A percentile compares a stretch with the other conserved stretches of the same genome.
Evolutionary conservation across 805 yeast species (phyloP).

Genomic region (Spencermartinsiella europaea): DNA sequence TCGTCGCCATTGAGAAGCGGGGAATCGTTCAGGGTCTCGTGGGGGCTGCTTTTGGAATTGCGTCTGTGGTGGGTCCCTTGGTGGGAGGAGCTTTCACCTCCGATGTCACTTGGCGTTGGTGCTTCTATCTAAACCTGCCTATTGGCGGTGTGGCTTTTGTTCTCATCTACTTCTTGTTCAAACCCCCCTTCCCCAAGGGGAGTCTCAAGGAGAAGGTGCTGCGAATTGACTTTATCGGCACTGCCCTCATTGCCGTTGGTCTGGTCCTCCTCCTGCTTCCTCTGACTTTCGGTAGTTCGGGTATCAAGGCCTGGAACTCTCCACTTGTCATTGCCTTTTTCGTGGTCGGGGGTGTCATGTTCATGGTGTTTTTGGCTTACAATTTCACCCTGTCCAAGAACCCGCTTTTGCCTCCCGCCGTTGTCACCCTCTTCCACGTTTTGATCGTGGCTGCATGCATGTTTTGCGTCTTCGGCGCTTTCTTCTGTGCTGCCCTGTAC

Average conservation of each 20-base stretch:
- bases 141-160: constrained; percentile 31
- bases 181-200: constrained; percentile 39
- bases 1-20: constrained; percentile 68
- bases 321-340: constrained; percentile 44
- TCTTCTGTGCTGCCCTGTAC: constrained; percentile 41
- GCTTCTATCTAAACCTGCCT: constrained; percentile 48
- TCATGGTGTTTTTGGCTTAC: constrained; percentile 35
- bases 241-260: constrained; percentile 28
- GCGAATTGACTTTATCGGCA: constrained; percentile 51
- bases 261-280: constrained; percentile 47
- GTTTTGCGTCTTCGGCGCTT: constrained; percentile 44
- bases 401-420: constrained; percentile 28
- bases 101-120: constrained; percentile 47
- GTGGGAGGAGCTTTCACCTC: constrained; percentile 48
- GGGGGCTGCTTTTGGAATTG: constrained; percentile 25
- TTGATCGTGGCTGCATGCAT: constrained; percentile 33
- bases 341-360: constrained; percentile 38
- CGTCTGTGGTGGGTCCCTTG: constrained; percentile 51
- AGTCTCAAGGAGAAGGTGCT: constrained; percentile 37
- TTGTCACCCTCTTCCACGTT: constrained; percentile 10
- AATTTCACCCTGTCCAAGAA: constrained; percentile 37
- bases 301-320: constrained; percentile 46
- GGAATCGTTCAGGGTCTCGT: constrained; percentile 76
- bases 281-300: constrained; percentile 43
- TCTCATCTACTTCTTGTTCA: constrained; percentile 21